These are phyloP conservation scores for Albifimbria verrucaria DNA, from an alignment of 2,329 filamentous ascomycete genomes.

Conservation along the genomic window DNA sequence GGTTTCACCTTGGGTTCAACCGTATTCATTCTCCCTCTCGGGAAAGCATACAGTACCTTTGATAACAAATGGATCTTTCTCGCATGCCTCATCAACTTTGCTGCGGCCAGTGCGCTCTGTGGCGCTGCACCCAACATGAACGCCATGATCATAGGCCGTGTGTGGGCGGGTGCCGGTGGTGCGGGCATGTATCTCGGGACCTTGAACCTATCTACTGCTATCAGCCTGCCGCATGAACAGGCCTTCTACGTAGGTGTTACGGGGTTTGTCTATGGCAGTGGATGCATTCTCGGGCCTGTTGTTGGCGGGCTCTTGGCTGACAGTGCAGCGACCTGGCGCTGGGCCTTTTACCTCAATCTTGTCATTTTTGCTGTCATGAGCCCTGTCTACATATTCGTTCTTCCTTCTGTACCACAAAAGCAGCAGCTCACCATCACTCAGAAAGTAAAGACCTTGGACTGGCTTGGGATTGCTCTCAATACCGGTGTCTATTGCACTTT, in stretches of 20 bases:
- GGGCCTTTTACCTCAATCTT: slow-evolving; percentile 51
- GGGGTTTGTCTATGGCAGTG: slow-evolving; percentile 34
- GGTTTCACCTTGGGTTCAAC: slow-evolving; percentile 15
- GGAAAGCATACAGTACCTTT: slow-evolving; percentile 27
- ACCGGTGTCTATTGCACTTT: slow-evolving; percentile 35
- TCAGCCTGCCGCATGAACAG: slow-evolving; percentile 16
- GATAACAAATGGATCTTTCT: slow-evolving; percentile 39
- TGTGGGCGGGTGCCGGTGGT: slow-evolving; percentile 39
- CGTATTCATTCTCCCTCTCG: slow-evolving; percentile 13
- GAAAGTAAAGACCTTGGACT: slow-evolving; percentile 38
- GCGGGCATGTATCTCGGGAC: slow-evolving; percentile 18
- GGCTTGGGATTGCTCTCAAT: slow-evolving; percentile 39
- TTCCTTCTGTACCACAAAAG: slow-evolving; percentile 20
- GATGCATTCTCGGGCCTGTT: slow-evolving; percentile 36
- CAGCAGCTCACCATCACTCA: slow-evolving; percentile 17
- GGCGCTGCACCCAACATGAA: slow-evolving; percentile 40
- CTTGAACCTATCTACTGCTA: slow-evolving; percentile 10
- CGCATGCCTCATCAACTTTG: slow-evolving; percentile 20
- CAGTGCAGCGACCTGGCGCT: slow-evolving; percentile 36
- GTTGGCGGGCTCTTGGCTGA: slow-evolving; percentile 40
- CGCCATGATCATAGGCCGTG: slow-evolving; percentile 43
- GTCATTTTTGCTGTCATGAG: slow-evolving; percentile 35
- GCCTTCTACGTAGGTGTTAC: slow-evolving; percentile 20
- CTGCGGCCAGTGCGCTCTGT: slow-evolving; percentile 31
- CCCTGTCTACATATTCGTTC: slow-evolving; percentile 25